These are phyloP conservation scores for Leptoxyphium fumago DNA, from an alignment of 2,329 filamentous ascomycete species.

Conservation along the genomic window DNA sequence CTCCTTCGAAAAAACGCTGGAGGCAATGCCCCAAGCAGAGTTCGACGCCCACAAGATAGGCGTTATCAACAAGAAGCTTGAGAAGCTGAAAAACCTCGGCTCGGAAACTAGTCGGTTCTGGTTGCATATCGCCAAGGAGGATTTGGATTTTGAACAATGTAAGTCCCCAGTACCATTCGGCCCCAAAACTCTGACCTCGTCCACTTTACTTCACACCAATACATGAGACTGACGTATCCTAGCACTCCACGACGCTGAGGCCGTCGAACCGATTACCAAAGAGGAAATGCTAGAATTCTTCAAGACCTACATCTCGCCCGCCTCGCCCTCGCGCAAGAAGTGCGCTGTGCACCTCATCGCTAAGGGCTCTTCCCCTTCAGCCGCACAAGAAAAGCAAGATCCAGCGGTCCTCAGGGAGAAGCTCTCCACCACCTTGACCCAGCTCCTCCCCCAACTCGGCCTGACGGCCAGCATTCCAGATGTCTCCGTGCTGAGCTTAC, in stretches of 20 bases:
- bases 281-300: slow-evolving; percentile 69
- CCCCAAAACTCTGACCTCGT: too few species aligned
- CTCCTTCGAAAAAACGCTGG: slow-evolving; percentile 49
- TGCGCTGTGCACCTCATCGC: slow-evolving; percentile 71
- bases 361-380: slow-evolving; percentile 36
- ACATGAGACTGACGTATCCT: not conserved
- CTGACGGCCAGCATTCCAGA: slow-evolving; percentile 29
- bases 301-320: slow-evolving; percentile 57
- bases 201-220: too few species aligned
- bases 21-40: slow-evolving; percentile 63
- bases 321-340: slow-evolving; percentile 63
- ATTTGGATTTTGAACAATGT: slow-evolving; percentile 82
- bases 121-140: slow-evolving; percentile 71
- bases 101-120: slow-evolving; percentile 74
- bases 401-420: slow-evolving; percentile 28
- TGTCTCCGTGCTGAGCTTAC: slow-evolving; percentile 24
- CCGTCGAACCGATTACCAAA: slow-evolving; percentile 63
- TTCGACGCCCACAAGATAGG: slow-evolving; percentile 89
- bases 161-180: slow-evolving; percentile 28
- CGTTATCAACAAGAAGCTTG: slow-evolving; percentile 69
- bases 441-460: slow-evolving; percentile 34
- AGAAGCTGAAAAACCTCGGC: slow-evolving; percentile 83
- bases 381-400: slow-evolving; percentile 16
- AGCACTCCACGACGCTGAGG: slow-evolving; percentile 63
- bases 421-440: slow-evolving; percentile 27